Evolutionary conservation across 2,329 filamentous ascomycete genomes (phyloP).

Genomic region (Fusarium coicis): DNA sequence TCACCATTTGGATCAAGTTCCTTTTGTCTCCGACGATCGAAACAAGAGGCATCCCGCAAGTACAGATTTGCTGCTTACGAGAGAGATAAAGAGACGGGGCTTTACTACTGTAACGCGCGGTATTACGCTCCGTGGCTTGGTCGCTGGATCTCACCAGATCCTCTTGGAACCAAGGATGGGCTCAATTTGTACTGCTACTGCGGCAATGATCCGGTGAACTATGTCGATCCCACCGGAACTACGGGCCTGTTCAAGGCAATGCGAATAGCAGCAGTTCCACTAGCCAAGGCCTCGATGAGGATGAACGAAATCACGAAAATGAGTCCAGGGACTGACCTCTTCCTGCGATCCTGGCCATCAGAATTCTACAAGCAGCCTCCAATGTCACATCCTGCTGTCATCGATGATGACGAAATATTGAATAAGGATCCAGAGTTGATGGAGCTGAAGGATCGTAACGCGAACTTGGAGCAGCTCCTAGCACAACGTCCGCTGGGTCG

Average conservation of each 20-base stretch:
- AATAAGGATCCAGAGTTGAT: too few species aligned
- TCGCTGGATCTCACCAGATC: not conserved
- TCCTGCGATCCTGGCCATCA: not conserved
- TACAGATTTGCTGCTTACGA: rapidly evolving
- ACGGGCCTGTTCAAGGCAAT: rapidly evolving
- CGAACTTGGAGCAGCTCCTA: too few species aligned
- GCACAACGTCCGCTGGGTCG: too few species aligned
- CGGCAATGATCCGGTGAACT: not conserved
- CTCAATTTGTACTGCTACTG: not conserved
- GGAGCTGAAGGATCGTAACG: too few species aligned
- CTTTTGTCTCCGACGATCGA: not conserved
- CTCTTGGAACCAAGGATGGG: not conserved
- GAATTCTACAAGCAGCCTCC: too few species aligned
- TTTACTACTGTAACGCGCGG: not conserved
- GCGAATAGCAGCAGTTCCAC: not conserved
- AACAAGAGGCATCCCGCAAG: not conserved
- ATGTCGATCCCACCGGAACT: rapidly evolving
- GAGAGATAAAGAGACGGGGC: not conserved
- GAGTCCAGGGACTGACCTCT: not conserved
- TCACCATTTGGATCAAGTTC: rapidly evolving
- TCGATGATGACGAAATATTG: too few species aligned
- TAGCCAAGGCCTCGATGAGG: too few species aligned
- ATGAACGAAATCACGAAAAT: not conserved
- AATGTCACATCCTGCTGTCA: too few species aligned
- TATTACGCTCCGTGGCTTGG: not conserved